A percentile compares a stretch with the other conserved stretches of the same genome.
These are phyloP conservation scores for Colletotrichum karsti DNA, from an alignment of 2,329 filamentous ascomycete species.

Conservation along the genomic window DNA sequence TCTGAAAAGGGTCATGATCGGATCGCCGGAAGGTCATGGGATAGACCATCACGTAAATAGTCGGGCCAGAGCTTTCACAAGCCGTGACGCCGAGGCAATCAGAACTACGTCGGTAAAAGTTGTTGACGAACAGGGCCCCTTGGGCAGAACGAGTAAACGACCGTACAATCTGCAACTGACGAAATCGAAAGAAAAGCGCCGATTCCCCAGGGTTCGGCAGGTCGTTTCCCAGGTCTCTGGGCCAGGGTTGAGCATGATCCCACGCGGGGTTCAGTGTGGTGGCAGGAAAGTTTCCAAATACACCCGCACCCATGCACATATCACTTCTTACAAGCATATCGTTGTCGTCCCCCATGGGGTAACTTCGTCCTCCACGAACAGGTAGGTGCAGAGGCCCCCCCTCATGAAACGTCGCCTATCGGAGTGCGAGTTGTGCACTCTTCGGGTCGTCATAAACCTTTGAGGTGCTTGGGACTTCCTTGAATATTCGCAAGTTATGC, in stretches of 20 bases:
- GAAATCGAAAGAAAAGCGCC: not conserved
- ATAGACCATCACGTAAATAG: constrained; percentile 17
- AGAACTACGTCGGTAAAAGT: not conserved
- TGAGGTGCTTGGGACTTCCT: not conserved
- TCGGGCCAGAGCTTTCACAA: constrained; percentile 3
- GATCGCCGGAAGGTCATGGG: not conserved
- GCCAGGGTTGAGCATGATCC: not conserved
- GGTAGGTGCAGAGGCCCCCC: not conserved
- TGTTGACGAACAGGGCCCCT: constrained; percentile 2
- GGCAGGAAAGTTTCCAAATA: constrained; percentile 3
- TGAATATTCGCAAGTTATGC: not conserved
- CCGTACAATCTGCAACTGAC: not conserved
- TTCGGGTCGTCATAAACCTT: not conserved
- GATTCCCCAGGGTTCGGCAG: not conserved
- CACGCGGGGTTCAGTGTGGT: constrained; percentile 3
- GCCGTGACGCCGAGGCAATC: constrained; percentile 22
- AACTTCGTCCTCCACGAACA: constrained; percentile 3
- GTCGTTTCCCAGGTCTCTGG: not conserved
- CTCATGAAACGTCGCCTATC: not conserved
- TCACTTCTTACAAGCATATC: constrained; percentile 13
- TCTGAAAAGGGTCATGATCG: not conserved
- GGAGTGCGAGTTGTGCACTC: not conserved
- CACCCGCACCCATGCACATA: not conserved
- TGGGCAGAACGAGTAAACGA: not conserved
- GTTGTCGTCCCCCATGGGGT: constrained; percentile 1